Conservation (phyloP, 352 stramenopile genomes). For the Halophytophthora batemanensis region DNA sequence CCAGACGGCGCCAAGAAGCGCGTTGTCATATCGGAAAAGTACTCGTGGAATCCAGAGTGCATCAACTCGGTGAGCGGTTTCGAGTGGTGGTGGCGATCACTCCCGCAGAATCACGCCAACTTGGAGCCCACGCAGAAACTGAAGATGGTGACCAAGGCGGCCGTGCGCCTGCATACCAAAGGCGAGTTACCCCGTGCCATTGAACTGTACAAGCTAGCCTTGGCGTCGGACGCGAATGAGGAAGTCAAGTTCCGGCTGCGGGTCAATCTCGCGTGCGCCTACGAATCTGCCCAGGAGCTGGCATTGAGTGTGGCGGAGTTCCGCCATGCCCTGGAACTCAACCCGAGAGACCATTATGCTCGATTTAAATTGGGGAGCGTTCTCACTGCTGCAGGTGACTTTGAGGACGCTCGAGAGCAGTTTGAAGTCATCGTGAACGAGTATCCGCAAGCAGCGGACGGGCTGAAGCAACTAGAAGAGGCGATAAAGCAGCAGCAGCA, state of each 20-base stretch:
- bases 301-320: constrained; percentile 39
- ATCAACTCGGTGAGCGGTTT: constrained; percentile 79
- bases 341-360: constrained; percentile 45
- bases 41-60: constrained; percentile 68
- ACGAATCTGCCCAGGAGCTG: constrained; percentile 42
- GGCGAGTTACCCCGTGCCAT: constrained; percentile 59
- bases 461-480: constrained; percentile 34
- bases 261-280: constrained; percentile 67
- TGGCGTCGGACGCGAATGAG: constrained; percentile 50
- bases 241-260: constrained; percentile 62
- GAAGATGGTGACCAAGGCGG: constrained; percentile 80
- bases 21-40: constrained; percentile 48
- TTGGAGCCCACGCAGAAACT: constrained; percentile 70
- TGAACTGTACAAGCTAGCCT: constrained; percentile 64
- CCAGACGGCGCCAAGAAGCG: constrained; percentile 31
- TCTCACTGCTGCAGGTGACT: constrained; percentile 28
- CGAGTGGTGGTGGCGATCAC: constrained; percentile 79
- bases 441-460: constrained; percentile 54
- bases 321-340: constrained; percentile 37
- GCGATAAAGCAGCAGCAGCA: constrained; percentile 14
- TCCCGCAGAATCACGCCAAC: constrained; percentile 56
- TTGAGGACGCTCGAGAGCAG: constrained; percentile 37
- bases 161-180: constrained; percentile 59
- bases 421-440: constrained; percentile 39
- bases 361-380: constrained; percentile 59